Conservation (phyloP, 192 early-diverging fungal genomes). For the Podila epigama region DNA sequence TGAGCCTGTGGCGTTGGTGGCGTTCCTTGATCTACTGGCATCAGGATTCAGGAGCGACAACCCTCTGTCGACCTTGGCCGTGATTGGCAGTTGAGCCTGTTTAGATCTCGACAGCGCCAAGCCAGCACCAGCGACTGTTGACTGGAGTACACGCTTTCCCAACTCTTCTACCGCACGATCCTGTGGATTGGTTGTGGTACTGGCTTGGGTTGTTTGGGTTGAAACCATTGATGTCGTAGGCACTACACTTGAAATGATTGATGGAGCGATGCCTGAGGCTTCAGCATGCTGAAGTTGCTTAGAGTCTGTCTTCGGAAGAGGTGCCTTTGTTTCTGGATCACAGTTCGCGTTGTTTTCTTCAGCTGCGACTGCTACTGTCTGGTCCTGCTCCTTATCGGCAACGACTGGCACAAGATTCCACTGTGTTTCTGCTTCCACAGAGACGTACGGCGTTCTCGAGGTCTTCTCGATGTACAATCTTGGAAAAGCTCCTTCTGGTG, state of each 20-base stretch:
- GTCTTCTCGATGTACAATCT: not conserved
- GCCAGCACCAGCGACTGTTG: slow-evolving; percentile 10
- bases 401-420: not conserved
- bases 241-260: slow-evolving; percentile 15
- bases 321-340: not conserved
- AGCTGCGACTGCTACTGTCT: not conserved
- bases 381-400: not conserved
- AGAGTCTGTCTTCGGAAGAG: not conserved
- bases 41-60: not conserved
- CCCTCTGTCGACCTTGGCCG: not conserved
- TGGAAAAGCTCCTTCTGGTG: slow-evolving; percentile 8
- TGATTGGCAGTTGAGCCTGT: slow-evolving; percentile 14
- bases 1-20: not conserved
- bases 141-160: slow-evolving; percentile 23
- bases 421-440: not conserved
- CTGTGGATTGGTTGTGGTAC: not conserved
- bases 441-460: not conserved
- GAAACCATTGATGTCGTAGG: slow-evolving; percentile 13
- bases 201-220: not conserved
- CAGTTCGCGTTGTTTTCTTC: not conserved
- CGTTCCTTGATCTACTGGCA: not conserved
- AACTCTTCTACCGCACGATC: slow-evolving; percentile 21
- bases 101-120: not conserved
- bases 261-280: slow-evolving; percentile 27
- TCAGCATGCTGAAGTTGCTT: slow-evolving; percentile 3